Evolutionary conservation across 257 asterid species (phyloP).

Genomic region (Catharanthus roseus): DNA sequence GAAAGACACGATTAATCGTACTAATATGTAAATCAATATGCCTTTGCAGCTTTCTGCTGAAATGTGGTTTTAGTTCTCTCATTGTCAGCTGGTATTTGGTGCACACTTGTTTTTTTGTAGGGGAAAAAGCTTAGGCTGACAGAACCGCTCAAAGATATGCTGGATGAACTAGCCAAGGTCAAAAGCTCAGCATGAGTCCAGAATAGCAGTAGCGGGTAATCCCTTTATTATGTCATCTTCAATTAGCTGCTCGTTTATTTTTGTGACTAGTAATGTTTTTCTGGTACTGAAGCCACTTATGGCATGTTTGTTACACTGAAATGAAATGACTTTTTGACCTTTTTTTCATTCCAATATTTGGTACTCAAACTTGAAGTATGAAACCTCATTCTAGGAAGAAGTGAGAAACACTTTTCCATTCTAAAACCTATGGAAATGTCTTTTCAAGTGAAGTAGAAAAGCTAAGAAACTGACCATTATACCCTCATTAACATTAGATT

Average conservation of each 20-base stretch:
- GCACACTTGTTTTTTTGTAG: conserved; percentile 24
- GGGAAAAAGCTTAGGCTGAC: conserved; percentile 44
- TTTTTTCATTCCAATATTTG: too few species aligned
- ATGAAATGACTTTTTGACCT: too few species aligned
- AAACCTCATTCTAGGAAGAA: too few species aligned
- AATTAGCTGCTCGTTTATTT: neutral
- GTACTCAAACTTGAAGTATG: too few species aligned
- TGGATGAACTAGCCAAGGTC: conserved; percentile 56
- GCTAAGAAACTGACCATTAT: too few species aligned
- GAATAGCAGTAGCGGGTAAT: neutral
- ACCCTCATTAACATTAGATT: too few species aligned
- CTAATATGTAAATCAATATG: neutral
- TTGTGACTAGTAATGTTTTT: neutral
- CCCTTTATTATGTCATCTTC: neutral
- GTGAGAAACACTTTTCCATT: too few species aligned
- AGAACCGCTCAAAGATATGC: conserved; percentile 51
- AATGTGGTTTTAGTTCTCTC: neutral
- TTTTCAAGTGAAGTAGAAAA: too few species aligned
- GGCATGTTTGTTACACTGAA: too few species aligned
- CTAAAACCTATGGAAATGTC: too few species aligned
- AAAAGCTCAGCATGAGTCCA: conserved; percentile 19
- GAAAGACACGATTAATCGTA: neutral
- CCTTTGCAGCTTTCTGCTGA: neutral
- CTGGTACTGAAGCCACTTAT: too few species aligned
- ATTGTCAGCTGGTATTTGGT: conserved; percentile 4